Percentiles rank a stretch among this genome's conserved stretches.
Conservation (phyloP, 306 rosid species). For the Pterocarpus macrocarpus region DNA sequence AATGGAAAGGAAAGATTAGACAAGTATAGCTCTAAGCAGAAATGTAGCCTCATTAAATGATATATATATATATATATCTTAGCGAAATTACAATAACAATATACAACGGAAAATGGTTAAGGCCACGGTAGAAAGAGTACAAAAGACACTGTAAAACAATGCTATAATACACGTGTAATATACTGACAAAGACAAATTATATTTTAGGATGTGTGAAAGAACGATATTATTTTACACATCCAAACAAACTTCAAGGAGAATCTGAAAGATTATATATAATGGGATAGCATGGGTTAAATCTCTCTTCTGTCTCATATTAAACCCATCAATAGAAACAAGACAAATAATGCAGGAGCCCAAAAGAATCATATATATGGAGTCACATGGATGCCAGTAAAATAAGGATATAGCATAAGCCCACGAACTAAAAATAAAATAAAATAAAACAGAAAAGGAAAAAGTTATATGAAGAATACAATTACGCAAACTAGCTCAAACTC, state of each 20-base stretch:
- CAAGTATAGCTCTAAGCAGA: constrained; percentile 19
- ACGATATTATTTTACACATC: constrained; percentile 1
- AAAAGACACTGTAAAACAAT: constrained; percentile 35
- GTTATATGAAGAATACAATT: neutral
- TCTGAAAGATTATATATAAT: neutral
- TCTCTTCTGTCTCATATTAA: constrained; percentile 40
- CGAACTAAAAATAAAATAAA: neutral
- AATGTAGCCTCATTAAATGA: neutral
- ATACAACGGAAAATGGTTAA: constrained; percentile 21
- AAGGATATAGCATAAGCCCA: neutral
- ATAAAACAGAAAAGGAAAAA: neutral
- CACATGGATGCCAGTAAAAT: constrained; percentile 23
- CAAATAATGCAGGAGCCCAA: constrained; percentile 22
- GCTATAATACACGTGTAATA: neutral
- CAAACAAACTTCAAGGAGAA: constrained; percentile 37
- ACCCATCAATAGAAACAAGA: constrained; percentile 16
- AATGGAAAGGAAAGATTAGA: constrained; percentile 21
- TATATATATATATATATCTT: neutral
- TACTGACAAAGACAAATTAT: constrained; percentile 31
- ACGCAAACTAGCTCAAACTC: constrained; percentile 7
- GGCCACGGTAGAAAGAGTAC: constrained; percentile 1
- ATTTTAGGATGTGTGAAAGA: constrained; percentile 22
- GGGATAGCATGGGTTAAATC: constrained; percentile 33
- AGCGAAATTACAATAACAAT: constrained; percentile 11
- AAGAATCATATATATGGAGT: neutral